Base-by-base conservation (phyloP, 192 early-diverging fungal species). In the Podila verticillata region DNA sequence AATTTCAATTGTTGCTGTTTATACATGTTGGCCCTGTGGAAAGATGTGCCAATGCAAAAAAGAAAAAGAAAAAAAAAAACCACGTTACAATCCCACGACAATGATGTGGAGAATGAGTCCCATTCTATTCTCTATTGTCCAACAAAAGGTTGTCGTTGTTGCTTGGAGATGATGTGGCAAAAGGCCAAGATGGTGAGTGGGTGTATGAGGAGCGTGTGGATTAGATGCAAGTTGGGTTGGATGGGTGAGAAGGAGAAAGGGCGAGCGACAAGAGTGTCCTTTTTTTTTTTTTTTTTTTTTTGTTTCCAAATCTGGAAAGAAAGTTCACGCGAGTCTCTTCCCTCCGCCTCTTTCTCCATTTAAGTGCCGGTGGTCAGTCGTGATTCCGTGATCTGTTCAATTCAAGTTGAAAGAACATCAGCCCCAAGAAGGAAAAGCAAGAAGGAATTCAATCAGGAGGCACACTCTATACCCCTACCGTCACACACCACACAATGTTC, bases 81-180 rank as follows among this genome's bases (percentile, higher is more conserved):
- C 74, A 44, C 12, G 39, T 31, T 80, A 72, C 70, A 80, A 80
- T 35, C 77, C 77, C 54, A 80, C 77, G 56, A 80, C 77, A 34
- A 80, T 68, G 47, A 80, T 80, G 62, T 80, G 77, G 20, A 80
- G 66, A 35, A 80, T 72, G 20, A 80, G 58, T 30, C 77, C 77
- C 77, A 80, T 80, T 22, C 30, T 60, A 8, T 10, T 7, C 72
- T 22, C 30, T 60, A 8, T 10, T 7, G 68, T 32, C 12, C 44
- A 34, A 49, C 29, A 29, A 57, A 51, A n/a, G 7, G 36, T 59
- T 54, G 30, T 9, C 28, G 4, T 51, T 36, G 49, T 51, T 51
- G 49, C 7, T 22, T 51, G n/a, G 17, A 19, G 15, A 7, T 47
- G 44, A 15, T 15, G 44, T 9, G 44, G 44, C 15, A 47, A 15